These are phyloP conservation scores for Hemileccinum rubropunctum DNA, from an alignment of 768 basidiomycete genomes.

Conservation along the genomic window DNA sequence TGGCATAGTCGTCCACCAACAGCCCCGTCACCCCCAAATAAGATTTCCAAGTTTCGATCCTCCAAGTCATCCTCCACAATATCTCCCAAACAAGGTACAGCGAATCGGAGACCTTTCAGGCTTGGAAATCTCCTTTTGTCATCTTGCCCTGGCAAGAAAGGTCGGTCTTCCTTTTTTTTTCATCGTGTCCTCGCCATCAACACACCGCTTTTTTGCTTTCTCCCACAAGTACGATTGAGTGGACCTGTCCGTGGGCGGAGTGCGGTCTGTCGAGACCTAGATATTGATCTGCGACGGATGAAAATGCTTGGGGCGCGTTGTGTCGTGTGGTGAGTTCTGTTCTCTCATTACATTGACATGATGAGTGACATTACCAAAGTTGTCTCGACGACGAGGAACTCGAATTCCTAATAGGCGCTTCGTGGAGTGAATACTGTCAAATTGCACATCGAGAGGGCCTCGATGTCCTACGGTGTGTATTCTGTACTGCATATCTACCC, in stretches of 20 bases:
- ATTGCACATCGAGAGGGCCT: conserved; percentile 63
- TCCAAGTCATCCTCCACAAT: conserved; percentile 7
- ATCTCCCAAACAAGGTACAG: conserved; percentile 4
- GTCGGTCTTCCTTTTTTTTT: conserved; percentile 33
- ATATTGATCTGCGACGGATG: conserved; percentile 74
- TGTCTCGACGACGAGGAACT: conserved; percentile 87
- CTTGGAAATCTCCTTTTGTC: conserved; percentile 89
- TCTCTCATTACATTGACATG: background rate
- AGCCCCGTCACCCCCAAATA: conserved; percentile 15
- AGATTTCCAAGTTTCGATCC: conserved; percentile 10
- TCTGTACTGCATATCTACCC: background rate
- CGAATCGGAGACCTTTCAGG: conserved; percentile 23
- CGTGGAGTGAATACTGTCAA: conserved; percentile 74
- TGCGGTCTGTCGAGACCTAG: conserved; percentile 79
- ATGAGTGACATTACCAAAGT: conserved; percentile 35
- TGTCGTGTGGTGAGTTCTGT: conserved; percentile 64
- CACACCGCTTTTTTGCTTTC: background rate
- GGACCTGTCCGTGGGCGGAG: conserved; percentile 78
- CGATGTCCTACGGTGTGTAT: conserved; percentile 70
- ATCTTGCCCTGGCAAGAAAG: conserved; percentile 95
- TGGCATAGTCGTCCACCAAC: conserved; percentile 16
- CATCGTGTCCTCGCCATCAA: background rate
- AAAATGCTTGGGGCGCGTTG: conserved; percentile 71
- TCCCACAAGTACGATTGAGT: conserved; percentile 55
- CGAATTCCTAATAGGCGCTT: conserved; percentile 70